Conservation (phyloP, 805 yeast genomes). For the Wickerhamiella brachini region DNA sequence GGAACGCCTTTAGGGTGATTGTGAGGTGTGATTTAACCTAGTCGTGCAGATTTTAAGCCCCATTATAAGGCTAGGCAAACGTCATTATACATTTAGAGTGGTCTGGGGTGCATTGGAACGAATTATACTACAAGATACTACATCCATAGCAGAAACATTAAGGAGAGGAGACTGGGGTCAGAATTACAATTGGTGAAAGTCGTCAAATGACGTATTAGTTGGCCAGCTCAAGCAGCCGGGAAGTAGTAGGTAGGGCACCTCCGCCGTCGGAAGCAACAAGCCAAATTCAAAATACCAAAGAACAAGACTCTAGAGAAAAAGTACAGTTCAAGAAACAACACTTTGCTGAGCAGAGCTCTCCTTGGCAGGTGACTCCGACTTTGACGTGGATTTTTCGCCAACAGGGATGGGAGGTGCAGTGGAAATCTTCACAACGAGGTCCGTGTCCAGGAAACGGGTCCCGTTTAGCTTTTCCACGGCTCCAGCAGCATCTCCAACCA, state of each 20-base stretch:
- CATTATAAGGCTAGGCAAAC: neutral
- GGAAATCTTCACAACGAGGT: neutral
- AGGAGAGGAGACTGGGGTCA: neutral
- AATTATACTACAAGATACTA: neutral
- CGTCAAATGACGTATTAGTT: neutral
- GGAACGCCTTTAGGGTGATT: neutral
- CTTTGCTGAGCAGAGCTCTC: neutral
- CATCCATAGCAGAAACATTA: neutral
- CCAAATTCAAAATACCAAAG: neutral
- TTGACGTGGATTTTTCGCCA: neutral
- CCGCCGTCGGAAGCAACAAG: neutral
- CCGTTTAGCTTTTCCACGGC: neutral
- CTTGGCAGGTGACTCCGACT: neutral
- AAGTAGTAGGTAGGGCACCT: neutral
- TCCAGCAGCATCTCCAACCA: neutral
- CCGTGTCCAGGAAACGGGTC: neutral
- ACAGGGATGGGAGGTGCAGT: neutral
- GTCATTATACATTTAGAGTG: neutral
- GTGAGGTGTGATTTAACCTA: neutral
- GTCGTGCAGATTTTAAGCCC: neutral
- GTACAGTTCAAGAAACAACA: neutral
- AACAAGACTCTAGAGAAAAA: neutral
- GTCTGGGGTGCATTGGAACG: neutral
- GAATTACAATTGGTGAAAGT: neutral
- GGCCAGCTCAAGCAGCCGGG: neutral